Evolutionary conservation across 2,329 filamentous ascomycete genomes (phyloP), one percentile per base, ranked within the genome.

Genomic region (Cytospora mali): DNA sequence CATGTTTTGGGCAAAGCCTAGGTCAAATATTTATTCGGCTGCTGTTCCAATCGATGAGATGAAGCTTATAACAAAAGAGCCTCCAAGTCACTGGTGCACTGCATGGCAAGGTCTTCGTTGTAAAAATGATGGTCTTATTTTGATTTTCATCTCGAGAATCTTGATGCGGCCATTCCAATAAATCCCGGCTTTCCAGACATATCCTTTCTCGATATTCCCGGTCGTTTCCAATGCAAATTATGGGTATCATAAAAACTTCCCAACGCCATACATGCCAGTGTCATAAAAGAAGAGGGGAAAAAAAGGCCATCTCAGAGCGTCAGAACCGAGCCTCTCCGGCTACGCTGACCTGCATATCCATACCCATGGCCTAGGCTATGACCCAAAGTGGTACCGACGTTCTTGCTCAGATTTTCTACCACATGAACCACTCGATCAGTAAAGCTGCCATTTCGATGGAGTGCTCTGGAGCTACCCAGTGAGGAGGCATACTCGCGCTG

Each of bases 331-430:
- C 49, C 27, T 9, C 6, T 51, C 28, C 39, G 14, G 18, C 33
- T 9, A 11, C 35, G 28, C 33, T 29, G 27, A 11, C 58, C 46
- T 25, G 28, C 31, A 5, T 51, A 42, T 2, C 55, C 39, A n/a
- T 59, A 51, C 7, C 61, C 56, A 55, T 62, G 29, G 4, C 54
- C n/a, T 18, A 62, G 18, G 4, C 58, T 35, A 3, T 48, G 35
- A 13, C 49, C 58, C 25, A 64, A 27, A 18, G 31, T 35, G 9
- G n/a, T 23, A 18, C 23, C 54, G 25, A 64, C 31, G 5, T 11
- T 54, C 21, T 31, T 50, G 28, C 54, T 50, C 13, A 62, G 35
- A 13, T 21, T 60, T 1, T 35, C 58, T 3, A 64, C 53, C 35
- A 54, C 62, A 7, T 53, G 61, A 7, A 48, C 58, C 18, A 61